A percentile compares a stretch with the other conserved stretches of the same genome.
phyloP scores from a whole-genome alignment of 257 asterid genomes.

The Solanum pinnatisectum region DNA sequence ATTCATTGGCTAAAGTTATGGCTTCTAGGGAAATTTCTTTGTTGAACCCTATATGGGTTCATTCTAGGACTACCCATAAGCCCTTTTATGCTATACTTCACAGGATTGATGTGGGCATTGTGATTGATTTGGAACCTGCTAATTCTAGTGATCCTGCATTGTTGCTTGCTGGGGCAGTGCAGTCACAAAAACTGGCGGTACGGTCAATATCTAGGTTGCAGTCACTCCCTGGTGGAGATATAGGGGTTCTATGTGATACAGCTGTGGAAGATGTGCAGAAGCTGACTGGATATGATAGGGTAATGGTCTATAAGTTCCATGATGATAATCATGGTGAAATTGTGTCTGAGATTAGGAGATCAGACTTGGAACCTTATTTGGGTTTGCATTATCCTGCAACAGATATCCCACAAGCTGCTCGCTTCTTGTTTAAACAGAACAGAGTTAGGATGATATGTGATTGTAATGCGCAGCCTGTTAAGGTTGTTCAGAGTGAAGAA shows the following conservation, averaged over 20 bases:
- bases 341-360: slow-evolving; percentile 45
- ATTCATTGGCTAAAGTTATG: slow-evolving; percentile 29
- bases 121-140: slow-evolving; percentile 71
- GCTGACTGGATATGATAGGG: slow-evolving; percentile 59
- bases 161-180: slow-evolving; percentile 42
- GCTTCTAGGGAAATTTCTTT: slow-evolving; percentile 34
- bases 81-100: slow-evolving; percentile 64
- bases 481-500: slow-evolving; percentile 39
- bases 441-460: slow-evolving; percentile 49
- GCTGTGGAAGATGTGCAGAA: slow-evolving; percentile 52
- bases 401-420: slow-evolving; percentile 61
- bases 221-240: slow-evolving; percentile 44
- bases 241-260: slow-evolving; percentile 42
- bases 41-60: slow-evolving; percentile 52
- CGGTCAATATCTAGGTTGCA: slow-evolving; percentile 45
- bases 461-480: slow-evolving; percentile 33
- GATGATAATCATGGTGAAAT: slow-evolving; percentile 66
- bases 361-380: slow-evolving; percentile 50
- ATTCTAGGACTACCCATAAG: slow-evolving; percentile 23
- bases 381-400: slow-evolving; percentile 69
- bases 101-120: slow-evolving; percentile 51
- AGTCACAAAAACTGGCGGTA: slow-evolving; percentile 47
- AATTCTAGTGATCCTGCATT: slow-evolving; percentile 30
- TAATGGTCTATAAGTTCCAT: slow-evolving; percentile 61
- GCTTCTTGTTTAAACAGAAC: slow-evolving; percentile 52